Percentiles rank a stretch among this genome's conserved stretches.
phyloP scores from a whole-genome alignment of 345 rosid species.

The Noccaea caerulescens region DNA sequence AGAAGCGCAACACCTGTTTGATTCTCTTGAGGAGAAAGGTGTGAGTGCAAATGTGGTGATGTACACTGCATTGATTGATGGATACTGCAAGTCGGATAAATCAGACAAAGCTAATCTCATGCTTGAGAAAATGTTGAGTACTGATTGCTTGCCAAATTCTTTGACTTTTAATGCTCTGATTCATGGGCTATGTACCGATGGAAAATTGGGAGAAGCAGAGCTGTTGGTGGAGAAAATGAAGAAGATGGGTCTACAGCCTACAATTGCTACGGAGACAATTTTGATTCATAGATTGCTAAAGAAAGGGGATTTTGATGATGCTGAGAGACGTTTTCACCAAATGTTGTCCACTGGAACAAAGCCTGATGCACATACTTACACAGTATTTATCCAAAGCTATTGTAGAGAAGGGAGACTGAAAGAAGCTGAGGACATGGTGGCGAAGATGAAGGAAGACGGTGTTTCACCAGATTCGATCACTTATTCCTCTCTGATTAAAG shows the following conservation, averaged over 20 bases:
- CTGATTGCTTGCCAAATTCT: slow-evolving; percentile 65
- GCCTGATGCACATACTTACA: slow-evolving; percentile 78
- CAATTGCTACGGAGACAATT: slow-evolving; percentile 68
- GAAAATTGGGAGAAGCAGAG: slow-evolving; percentile 56
- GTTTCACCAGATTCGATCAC: slow-evolving; percentile 68
- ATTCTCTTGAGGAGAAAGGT: slow-evolving; percentile 73
- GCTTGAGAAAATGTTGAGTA: slow-evolving; percentile 62
- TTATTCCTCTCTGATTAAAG: slow-evolving; percentile 65
- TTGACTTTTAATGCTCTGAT: slow-evolving; percentile 77
- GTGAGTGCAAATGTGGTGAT: slow-evolving; percentile 73
- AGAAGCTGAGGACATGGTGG: slow-evolving; percentile 70
- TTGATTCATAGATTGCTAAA: slow-evolving; percentile 64
- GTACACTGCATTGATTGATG: slow-evolving; percentile 84
- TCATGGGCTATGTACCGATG: slow-evolving; percentile 67
- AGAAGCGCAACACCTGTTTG: slow-evolving; percentile 68
- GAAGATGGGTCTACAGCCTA: slow-evolving; percentile 55
- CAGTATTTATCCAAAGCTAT: slow-evolving; percentile 69
- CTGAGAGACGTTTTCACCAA: slow-evolving; percentile 53
- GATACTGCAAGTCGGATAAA: slow-evolving; percentile 72
- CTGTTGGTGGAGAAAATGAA: slow-evolving; percentile 57
- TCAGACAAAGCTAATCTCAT: slow-evolving; percentile 57
- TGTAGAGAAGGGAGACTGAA: slow-evolving; percentile 64
- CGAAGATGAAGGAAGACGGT: slow-evolving; percentile 65
- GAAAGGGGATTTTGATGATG: slow-evolving; percentile 66
- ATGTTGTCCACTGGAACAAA: slow-evolving; percentile 60